Percentiles rank a stretch among this genome's conserved stretches.
Evolutionary conservation across 768 basidiomycete genomes (phyloP).

Genomic region (Neoboletus brunneissimus): DNA sequence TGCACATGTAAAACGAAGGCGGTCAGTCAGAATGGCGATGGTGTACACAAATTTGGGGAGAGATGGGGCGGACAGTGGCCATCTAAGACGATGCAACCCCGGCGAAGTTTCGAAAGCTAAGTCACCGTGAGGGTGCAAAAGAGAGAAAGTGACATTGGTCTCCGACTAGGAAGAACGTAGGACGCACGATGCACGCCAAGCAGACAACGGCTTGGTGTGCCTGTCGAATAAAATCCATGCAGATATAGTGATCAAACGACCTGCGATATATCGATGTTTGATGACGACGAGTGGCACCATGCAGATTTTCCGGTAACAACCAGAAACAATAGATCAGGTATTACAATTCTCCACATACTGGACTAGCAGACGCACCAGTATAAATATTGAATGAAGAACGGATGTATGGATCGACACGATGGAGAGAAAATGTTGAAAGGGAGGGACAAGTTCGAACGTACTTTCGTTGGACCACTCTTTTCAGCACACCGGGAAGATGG

Average conservation of each 20-base stretch:
- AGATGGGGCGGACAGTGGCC: not conserved
- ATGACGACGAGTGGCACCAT: not conserved
- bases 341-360: not conserved
- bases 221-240: not conserved
- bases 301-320: not conserved
- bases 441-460: not conserved
- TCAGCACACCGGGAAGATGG: not conserved
- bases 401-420: not conserved
- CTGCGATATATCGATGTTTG: not conserved
- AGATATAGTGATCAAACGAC: not conserved
- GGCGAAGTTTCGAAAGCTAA: not conserved
- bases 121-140: not conserved
- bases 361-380: slow-evolving; percentile 9
- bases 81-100: not conserved
- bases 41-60: not conserved
- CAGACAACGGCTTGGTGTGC: not conserved
- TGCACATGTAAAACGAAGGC: not conserved
- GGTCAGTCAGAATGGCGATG: not conserved
- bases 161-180: not conserved
- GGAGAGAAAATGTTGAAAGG: not conserved
- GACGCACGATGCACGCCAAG: not conserved
- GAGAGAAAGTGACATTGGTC: not conserved
- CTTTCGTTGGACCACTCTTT: not conserved
- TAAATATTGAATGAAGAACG: not conserved
- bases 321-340: not conserved